These are phyloP conservation scores for Brettanomyces custersianus DNA, from an alignment of 805 yeast genomes.

Conservation along the genomic window DNA sequence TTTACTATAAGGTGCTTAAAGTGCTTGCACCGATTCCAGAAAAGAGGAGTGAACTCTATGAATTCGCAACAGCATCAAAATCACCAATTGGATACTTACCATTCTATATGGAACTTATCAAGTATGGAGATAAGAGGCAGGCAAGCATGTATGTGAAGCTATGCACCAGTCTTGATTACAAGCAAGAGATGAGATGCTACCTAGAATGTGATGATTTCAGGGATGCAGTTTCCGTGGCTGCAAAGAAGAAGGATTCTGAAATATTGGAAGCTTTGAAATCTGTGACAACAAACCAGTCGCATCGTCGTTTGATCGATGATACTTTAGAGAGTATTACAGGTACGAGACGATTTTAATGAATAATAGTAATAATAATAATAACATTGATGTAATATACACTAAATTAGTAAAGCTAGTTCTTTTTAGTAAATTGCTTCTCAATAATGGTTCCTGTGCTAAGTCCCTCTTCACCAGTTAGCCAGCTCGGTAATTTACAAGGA, in stretches of 20 bases:
- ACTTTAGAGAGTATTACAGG: constrained; percentile 18
- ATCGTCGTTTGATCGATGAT: constrained; percentile 16
- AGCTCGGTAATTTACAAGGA: constrained; percentile 54
- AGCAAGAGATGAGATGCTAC: constrained; percentile 41
- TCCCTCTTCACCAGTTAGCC: constrained; percentile 76
- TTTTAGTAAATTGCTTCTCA: constrained; percentile 27
- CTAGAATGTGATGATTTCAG: constrained; percentile 42
- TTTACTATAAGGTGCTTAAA: constrained; percentile 44
- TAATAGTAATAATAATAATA: neutral
- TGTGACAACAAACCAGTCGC: constrained; percentile 14
- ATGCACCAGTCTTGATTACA: constrained; percentile 36
- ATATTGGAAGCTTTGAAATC: constrained; percentile 20
- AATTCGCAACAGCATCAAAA: constrained; percentile 40
- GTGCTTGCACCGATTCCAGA: constrained; percentile 37
- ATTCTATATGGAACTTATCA: constrained; percentile 46
- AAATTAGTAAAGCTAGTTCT: neutral
- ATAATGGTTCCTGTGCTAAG: constrained; percentile 36
- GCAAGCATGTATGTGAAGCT: constrained; percentile 52
- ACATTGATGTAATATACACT: neutral
- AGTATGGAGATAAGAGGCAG: constrained; percentile 46
- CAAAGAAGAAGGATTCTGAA: constrained; percentile 32
- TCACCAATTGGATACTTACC: constrained; percentile 69
- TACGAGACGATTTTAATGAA: constrained; percentile 8
- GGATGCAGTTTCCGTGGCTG: constrained; percentile 43
- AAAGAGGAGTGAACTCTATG: constrained; percentile 44